Percentiles rank a stretch among this genome's conserved stretches.
These are phyloP conservation scores for Annona cherimola DNA, from an alignment of 164 flowering plant species.

Conservation along the genomic window DNA sequence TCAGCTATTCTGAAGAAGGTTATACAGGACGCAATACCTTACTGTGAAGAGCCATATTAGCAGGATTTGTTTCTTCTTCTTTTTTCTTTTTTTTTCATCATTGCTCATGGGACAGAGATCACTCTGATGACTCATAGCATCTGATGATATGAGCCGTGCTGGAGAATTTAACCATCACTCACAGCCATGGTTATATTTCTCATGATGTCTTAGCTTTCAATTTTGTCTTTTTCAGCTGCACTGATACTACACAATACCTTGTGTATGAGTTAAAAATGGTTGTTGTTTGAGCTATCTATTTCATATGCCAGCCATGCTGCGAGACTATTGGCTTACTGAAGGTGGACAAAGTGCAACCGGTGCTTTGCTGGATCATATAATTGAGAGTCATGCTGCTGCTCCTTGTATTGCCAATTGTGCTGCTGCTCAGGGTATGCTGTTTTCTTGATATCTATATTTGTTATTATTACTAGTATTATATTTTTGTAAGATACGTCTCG, in stretches of 20 bases:
- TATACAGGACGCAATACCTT: too few species aligned
- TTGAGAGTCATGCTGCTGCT: conserved; percentile 82
- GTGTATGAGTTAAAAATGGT: background rate
- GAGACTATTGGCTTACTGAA: conserved; percentile 94
- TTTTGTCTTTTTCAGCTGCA: background rate
- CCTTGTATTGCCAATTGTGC: conserved; percentile 82
- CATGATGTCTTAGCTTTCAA: background rate
- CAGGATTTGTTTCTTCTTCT: too few species aligned
- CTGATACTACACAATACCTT: background rate
- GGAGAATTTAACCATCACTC: background rate
- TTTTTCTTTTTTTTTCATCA: too few species aligned
- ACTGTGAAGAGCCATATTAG: too few species aligned
- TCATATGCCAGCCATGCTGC: conserved; percentile 68
- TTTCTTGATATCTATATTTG: background rate
- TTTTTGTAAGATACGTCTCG: background rate
- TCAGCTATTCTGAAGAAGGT: too few species aligned
- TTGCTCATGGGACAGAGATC: too few species aligned
- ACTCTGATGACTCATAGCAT: too few species aligned
- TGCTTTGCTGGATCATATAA: conserved; percentile 67
- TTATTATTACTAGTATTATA: too few species aligned
- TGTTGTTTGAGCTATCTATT: background rate
- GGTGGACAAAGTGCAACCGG: conserved; percentile 99
- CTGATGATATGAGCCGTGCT: background rate
- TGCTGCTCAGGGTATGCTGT: conserved; percentile 66
- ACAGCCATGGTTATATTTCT: background rate